Evolutionary conservation across 164 flowering plant genomes (phyloP).

Genomic region (Magnolia changhungtana): DNA sequence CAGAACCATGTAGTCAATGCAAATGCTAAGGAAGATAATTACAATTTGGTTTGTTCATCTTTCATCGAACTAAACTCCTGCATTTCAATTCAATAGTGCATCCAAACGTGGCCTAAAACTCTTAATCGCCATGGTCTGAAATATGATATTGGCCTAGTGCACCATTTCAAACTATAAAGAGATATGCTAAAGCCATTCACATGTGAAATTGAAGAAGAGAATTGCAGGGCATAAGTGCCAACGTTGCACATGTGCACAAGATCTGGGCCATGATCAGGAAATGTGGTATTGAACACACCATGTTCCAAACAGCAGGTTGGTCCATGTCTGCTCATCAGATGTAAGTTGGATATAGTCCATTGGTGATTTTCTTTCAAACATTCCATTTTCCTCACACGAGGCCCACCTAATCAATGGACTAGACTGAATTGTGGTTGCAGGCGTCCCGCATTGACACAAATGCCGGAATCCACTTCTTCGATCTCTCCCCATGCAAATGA

Average conservation of each 20-base stretch:
- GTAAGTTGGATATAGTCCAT: neutral
- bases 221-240: too few relatives aligned
- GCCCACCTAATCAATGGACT: neutral
- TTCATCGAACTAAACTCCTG: neutral
- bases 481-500: neutral
- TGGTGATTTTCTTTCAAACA: neutral
- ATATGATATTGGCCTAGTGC: neutral
- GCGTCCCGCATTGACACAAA: neutral
- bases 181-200: neutral
- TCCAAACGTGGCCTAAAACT: neutral
- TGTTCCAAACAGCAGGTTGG: too few relatives aligned
- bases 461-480: neutral
- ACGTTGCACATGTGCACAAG: too few relatives aligned
- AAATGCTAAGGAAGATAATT: neutral
- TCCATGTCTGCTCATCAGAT: neutral
- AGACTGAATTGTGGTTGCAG: neutral
- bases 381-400: neutral
- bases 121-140: neutral
- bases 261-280: too few relatives aligned
- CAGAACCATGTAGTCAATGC: neutral
- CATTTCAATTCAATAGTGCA: neutral
- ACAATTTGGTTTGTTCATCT: neutral
- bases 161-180: constrained; percentile 10
- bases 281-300: too few relatives aligned
- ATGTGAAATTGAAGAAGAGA: neutral